These are phyloP conservation scores for Colletotrichum graminicola DNA, from an alignment of 2,329 filamentous ascomycete genomes.

Conservation along the genomic window DNA sequence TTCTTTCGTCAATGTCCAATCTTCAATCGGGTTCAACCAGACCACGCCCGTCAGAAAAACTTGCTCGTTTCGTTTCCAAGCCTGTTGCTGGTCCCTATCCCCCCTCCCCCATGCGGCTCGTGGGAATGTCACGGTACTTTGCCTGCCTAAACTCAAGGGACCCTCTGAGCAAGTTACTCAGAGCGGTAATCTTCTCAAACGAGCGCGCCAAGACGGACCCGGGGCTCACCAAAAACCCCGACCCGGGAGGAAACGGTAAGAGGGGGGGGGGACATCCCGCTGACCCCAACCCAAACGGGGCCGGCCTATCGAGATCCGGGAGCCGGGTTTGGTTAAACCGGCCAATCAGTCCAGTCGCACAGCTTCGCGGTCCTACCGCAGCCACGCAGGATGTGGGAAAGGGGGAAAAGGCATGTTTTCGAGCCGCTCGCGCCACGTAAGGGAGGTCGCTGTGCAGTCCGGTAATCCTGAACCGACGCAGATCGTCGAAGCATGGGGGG, in stretches of 20 bases:
- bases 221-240: neutral
- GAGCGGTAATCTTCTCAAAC: slow-evolving; percentile 31
- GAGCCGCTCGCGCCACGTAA: neutral
- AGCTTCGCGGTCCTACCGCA: neutral
- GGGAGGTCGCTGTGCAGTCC: too few species aligned
- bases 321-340: neutral
- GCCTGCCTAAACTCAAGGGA: neutral
- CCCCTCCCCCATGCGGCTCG: neutral
- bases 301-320: neutral
- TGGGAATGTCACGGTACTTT: slow-evolving; percentile 26
- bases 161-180: slow-evolving; percentile 34
- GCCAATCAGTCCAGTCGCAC: slow-evolving; percentile 6
- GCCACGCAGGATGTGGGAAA: neutral
- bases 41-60: neutral
- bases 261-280: neutral
- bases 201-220: slow-evolving; percentile 30
- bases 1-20: slow-evolving; percentile 18
- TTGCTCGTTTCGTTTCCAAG: neutral
- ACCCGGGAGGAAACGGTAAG: neutral
- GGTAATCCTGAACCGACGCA: neutral
- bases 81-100: neutral
- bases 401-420: neutral
- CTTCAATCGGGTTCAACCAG: neutral
- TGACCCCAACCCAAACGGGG: neutral
- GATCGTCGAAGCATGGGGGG: neutral